phyloP scores from a whole-genome alignment of 768 basidiomycete species.

The Rhodocollybia butyracea region DNA sequence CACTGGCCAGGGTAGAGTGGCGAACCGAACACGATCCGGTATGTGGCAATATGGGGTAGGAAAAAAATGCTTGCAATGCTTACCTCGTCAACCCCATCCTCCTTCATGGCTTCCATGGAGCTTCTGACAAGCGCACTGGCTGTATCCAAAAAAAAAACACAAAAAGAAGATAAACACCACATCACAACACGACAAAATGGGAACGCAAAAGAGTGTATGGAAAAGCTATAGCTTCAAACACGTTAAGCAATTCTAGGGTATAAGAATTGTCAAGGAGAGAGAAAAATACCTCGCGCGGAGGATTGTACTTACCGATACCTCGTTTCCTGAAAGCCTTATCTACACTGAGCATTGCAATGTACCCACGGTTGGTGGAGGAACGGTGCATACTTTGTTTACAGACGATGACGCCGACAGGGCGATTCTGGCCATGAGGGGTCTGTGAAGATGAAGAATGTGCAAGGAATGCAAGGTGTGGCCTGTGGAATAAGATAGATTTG shows the following conservation, averaged over 20 bases:
- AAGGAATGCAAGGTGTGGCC: constrained; percentile 89
- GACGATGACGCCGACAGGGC: constrained; percentile 88
- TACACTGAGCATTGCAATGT: constrained; percentile 98
- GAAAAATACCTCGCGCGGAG: constrained; percentile 34
- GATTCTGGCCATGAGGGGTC: too few relatives aligned
- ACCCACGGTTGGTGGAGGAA: constrained; percentile 77
- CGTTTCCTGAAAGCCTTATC: constrained; percentile 79
- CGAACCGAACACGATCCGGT: too few relatives aligned
- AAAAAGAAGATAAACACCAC: constrained; percentile 40
- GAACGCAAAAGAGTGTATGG: too few relatives aligned
- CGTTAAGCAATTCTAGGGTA: not conserved
- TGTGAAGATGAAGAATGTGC: too few relatives aligned
- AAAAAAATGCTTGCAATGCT: not conserved
- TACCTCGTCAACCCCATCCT: constrained; percentile 86
- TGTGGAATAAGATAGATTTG: constrained; percentile 22
- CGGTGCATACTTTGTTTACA: constrained; percentile 95
- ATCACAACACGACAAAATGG: constrained; percentile 34
- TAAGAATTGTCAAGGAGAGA: constrained; percentile 20
- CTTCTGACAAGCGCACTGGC: constrained; percentile 83
- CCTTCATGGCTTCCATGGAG: constrained; percentile 83
- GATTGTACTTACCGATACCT: constrained; percentile 75
- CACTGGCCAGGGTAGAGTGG: too few relatives aligned
- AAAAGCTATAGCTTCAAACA: too few relatives aligned
- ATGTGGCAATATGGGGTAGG: constrained; percentile 1
- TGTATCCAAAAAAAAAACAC: constrained; percentile 35